Conservation (phyloP, 2,329 filamentous ascomycete species). For the Fonsecaea nubica region DNA sequence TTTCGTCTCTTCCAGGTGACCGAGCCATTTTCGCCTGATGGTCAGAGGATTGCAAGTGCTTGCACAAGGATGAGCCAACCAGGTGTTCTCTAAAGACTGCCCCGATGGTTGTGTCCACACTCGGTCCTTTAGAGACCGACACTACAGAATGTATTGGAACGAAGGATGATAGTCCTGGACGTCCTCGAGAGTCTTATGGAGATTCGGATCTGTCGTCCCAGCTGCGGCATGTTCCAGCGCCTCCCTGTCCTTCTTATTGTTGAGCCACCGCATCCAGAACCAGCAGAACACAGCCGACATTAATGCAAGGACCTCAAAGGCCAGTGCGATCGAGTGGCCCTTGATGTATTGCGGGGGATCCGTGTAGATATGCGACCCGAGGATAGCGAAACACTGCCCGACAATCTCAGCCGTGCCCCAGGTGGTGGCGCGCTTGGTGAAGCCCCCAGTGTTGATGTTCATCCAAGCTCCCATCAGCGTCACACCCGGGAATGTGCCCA, state of each 20-base stretch:
- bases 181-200: conserved; percentile 1
- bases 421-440: conserved; percentile 25
- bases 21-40: too few species aligned
- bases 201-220: not conserved
- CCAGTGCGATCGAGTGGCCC: conserved; percentile 24
- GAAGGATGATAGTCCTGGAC: conserved; percentile 4
- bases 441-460: conserved; percentile 22
- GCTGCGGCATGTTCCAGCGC: not conserved
- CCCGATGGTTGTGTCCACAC: not conserved
- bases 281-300: not conserved
- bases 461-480: conserved; percentile 19
- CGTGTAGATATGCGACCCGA: conserved; percentile 23
- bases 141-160: conserved; percentile 12
- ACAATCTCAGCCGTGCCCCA: conserved; percentile 24
- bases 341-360: conserved; percentile 26
- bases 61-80: too few species aligned
- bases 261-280: conserved; percentile 6
- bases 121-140: not conserved
- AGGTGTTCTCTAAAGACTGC: too few species aligned
- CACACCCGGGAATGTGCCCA: conserved; percentile 18
- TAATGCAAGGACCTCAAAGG: conserved; percentile 4
- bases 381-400: conserved; percentile 19
- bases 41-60: too few species aligned
- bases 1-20: too few species aligned
- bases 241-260: conserved; percentile 1